A percentile compares a stretch with the other conserved stretches of the same genome.
phyloP scores from a whole-genome alignment of 129 eudicot species.

The Pulicaria dysenterica region DNA sequence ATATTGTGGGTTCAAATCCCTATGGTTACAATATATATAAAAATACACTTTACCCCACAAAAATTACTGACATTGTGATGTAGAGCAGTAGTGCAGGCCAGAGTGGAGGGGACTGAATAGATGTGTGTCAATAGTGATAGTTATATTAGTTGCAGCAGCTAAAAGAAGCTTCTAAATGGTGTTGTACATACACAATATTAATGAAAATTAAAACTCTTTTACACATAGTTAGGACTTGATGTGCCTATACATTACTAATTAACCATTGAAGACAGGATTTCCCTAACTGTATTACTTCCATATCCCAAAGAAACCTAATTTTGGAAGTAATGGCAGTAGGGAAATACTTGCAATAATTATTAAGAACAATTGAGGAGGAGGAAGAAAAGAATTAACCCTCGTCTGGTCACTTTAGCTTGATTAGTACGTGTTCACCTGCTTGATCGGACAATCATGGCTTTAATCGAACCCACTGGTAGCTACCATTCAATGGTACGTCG shows the following conservation, averaged over 20 bases:
- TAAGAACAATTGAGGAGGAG: constrained; percentile 7
- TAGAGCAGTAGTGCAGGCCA: constrained; percentile 36
- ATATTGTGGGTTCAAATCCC: constrained; percentile 40
- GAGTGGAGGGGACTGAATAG: constrained; percentile 12
- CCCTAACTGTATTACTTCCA: constrained; percentile 28
- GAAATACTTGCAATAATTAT: constrained; percentile 28
- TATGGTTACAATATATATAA: constrained; percentile 29
- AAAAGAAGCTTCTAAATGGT: constrained; percentile 46
- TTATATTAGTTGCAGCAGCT: constrained; percentile 45
- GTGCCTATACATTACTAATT: constrained; percentile 41
- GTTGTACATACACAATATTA: constrained; percentile 35
- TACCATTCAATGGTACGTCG: constrained; percentile 75
- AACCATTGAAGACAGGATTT: neutral
- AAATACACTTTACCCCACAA: constrained; percentile 38
- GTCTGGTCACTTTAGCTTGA: constrained; percentile 8
- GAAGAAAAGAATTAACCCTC: neutral
- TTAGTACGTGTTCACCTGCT: constrained; percentile 8
- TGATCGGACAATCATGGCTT: constrained; percentile 42
- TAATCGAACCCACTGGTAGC: constrained; percentile 77
- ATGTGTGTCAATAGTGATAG: constrained; percentile 32
- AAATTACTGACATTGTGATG: constrained; percentile 43
- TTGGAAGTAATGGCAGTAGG: constrained; percentile 25
- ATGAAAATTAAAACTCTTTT: constrained; percentile 36
- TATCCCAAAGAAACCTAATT: neutral
- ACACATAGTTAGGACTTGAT: constrained; percentile 52